Evolutionary conservation across 2,329 filamentous ascomycete genomes (phyloP).

Genomic region (Calonectria pseudoreteaudii): DNA sequence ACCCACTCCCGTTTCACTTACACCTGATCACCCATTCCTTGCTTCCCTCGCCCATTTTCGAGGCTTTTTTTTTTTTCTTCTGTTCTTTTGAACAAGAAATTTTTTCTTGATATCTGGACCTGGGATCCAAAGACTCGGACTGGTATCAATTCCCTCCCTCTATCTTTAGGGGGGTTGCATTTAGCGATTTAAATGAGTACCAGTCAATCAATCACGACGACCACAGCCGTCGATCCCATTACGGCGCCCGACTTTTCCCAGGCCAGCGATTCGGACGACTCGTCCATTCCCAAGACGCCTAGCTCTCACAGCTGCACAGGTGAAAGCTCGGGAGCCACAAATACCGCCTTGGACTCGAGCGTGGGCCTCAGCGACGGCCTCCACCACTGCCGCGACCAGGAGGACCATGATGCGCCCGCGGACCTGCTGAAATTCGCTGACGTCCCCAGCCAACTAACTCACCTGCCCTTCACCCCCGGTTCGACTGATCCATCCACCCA

Average conservation of each 20-base stretch:
- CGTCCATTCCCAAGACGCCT: conserved; percentile 19
- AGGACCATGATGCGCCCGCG: conserved; percentile 42
- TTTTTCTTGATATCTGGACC: neutral
- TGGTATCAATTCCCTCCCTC: conserved; percentile 26
- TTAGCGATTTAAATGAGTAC: conserved; percentile 40
- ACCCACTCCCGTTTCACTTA: conserved; percentile 13
- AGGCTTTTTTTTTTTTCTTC: neutral
- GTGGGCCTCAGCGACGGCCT: conserved; percentile 30
- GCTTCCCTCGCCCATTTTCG: conserved; percentile 1
- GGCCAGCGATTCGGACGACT: conserved; percentile 17
- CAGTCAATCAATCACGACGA: conserved; percentile 37
- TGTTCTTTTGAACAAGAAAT: neutral
- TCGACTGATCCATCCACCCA: conserved; percentile 41
- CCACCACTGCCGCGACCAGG: conserved; percentile 34
- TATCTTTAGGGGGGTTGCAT: conserved; percentile 31
- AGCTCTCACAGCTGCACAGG: conserved; percentile 4
- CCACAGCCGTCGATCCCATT: conserved; percentile 35
- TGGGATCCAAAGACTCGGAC: neutral
- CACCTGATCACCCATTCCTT: conserved; percentile 18
- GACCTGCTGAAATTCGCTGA: conserved; percentile 45
- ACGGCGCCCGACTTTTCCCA: conserved; percentile 17
- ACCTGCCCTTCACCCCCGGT: conserved; percentile 44
- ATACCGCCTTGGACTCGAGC: conserved; percentile 3
- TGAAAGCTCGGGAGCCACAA: conserved; percentile 12
- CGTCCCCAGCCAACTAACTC: conserved; percentile 42